A percentile compares a stretch with the other conserved stretches of the same genome.
These are phyloP conservation scores for Parastagonospora avenae DNA, from an alignment of 2,329 filamentous ascomycete genomes.

Conservation along the genomic window DNA sequence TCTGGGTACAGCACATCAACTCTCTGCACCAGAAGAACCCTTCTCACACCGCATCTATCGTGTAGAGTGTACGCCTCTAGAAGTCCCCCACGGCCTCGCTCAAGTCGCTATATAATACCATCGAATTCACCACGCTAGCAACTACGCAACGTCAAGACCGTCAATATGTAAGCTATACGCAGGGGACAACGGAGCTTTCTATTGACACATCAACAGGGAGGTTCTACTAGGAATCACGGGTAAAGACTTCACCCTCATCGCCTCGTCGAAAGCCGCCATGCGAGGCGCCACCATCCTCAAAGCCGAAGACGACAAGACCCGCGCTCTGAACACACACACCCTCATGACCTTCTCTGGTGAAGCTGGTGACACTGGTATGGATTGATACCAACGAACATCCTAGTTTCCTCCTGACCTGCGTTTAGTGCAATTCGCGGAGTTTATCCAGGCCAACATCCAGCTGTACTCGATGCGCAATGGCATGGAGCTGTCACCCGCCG, in stretches of 20 bases:
- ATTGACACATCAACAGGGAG: constrained; percentile 70
- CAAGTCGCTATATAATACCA: not conserved
- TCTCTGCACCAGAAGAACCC: not conserved
- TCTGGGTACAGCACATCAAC: not conserved
- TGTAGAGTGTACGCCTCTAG: not conserved
- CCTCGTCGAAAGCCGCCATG: constrained; percentile 97
- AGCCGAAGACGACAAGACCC: constrained; percentile 94
- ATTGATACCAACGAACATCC: not conserved
- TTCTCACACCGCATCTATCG: not conserved
- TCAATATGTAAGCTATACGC: constrained; percentile 38
- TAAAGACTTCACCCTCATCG: constrained; percentile 98
- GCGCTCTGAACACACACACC: constrained; percentile 88
- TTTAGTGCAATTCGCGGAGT: constrained; percentile 97
- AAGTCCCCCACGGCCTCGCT: not conserved
- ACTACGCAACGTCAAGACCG: constrained; percentile 15
- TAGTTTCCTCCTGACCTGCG: constrained; percentile 10
- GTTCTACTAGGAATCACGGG: constrained; percentile 96
- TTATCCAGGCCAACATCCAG: constrained; percentile 97
- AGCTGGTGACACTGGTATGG: constrained; percentile 86
- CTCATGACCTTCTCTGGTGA: constrained; percentile 95
- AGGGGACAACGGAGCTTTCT: not conserved
- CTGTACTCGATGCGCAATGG: constrained; percentile 99
- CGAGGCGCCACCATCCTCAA: constrained; percentile 96
- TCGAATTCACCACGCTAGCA: constrained; percentile 3
- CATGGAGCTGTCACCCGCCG: constrained; percentile 85